Base-by-base conservation (phyloP, 106 monocot species). In the Dioscorea zingiberensis region DNA sequence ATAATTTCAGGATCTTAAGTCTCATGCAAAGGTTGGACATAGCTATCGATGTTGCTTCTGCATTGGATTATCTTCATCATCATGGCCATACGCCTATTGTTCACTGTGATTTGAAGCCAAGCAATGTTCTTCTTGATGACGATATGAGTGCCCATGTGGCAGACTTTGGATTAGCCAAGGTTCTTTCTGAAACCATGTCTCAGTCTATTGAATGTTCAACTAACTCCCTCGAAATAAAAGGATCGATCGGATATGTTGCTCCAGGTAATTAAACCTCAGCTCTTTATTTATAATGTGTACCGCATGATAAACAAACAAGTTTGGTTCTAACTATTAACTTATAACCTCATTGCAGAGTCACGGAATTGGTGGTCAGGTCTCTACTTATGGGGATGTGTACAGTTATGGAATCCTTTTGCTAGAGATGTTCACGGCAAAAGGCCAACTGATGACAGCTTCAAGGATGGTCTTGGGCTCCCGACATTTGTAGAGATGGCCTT, bases 51-150 rank as follows among this genome's bases (percentile, higher is more conserved):
- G 72, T 72, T 17, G 78, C 66, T 21, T 60, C 32, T 12, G 78
- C 67, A 59, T 17, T 72, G 54, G 60, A 67, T 5, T 78, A 78
- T 68, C 67, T 78, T 16, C 78, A 78, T 24, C 47, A 68, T 6
- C 27, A 60, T 32, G 26, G 73, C n/a, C 21, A 49, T 7, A 47
- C 17, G 8, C 59, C 72, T 16, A 46, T 62, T 21, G 44, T 78
- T 21, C 78, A 78, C 18, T 78, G 78, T 63, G 70, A 76, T 64
- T 30, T 78, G 27, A 78, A 78, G 68, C 72, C 72, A 25, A 73
- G 68, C 30, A 78, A 78, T 55, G 55, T 78, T 68, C 78, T 73
- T 51, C 46, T 73, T 4, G 68, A 78, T 25, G 29, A 68, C 14
- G 55, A 66, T 25, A 38, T 62, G 30, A 2, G 24, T 27, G 66